Evolutionary conservation across 1,139 yeast species (phyloP).

Genomic region (Geotrichum restrictum): DNA sequence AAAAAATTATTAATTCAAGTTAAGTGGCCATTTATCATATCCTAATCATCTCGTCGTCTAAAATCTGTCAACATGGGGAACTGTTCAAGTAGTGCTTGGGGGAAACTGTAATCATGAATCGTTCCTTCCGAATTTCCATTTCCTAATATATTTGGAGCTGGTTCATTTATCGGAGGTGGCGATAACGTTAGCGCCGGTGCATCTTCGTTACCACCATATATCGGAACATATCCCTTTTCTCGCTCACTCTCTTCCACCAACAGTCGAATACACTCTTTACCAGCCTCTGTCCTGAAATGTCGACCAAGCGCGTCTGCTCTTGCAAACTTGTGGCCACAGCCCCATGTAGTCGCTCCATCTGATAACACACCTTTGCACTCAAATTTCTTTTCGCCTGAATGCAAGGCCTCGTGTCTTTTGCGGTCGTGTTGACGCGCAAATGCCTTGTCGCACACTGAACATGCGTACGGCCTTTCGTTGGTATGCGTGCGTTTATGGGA

Average conservation of each 20-base stretch:
- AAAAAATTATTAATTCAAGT: not conserved
- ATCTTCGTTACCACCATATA: conserved; percentile 27
- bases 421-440: conserved; percentile 95
- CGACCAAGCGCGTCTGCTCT: conserved; percentile 92
- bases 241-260: conserved; percentile 63
- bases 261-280: conserved; percentile 76
- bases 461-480: conserved; percentile 84
- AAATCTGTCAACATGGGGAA: conserved; percentile 11
- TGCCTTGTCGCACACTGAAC: conserved; percentile 85
- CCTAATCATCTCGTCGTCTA: not conserved
- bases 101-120: conserved; percentile 4
- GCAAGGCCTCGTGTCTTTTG: conserved; percentile 89
- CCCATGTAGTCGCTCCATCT: conserved; percentile 65
- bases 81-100: conserved; percentile 13
- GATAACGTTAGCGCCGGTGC: conserved; percentile 27
- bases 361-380: conserved; percentile 73
- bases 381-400: conserved; percentile 83
- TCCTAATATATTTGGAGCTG: conserved; percentile 20
- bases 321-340: conserved; percentile 91
- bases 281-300: conserved; percentile 92
- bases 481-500: conserved; percentile 92
- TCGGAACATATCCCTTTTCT: conserved; percentile 26
- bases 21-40: not conserved
- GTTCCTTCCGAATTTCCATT: not conserved
- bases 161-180: conserved; percentile 26